phyloP scores from a whole-genome alignment of 2,329 filamentous ascomycete genomes.

The Lecanicillium sp. region DNA sequence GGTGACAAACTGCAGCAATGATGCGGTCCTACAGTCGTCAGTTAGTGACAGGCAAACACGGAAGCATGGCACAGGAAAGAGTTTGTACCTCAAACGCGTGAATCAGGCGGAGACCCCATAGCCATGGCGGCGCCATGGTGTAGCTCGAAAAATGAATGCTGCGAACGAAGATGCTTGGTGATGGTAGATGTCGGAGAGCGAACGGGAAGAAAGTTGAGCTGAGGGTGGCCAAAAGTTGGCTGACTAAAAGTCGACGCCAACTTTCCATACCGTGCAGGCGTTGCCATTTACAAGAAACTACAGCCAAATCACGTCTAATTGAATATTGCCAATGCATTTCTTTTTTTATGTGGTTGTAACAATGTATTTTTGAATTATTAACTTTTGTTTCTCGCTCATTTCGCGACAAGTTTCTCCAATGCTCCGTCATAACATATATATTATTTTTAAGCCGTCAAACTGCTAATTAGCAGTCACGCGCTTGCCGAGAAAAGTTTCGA shows the following conservation, averaged over 20 bases:
- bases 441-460: not conserved
- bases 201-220: not conserved
- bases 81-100: slow-evolving; percentile 29
- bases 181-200: not conserved
- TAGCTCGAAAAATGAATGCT: not conserved
- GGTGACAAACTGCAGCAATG: slow-evolving; percentile 24
- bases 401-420: not conserved
- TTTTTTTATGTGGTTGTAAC: too few relatives aligned
- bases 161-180: not conserved
- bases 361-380: too few relatives aligned
- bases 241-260: slow-evolving; percentile 3
- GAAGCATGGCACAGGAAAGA: fast-evolving
- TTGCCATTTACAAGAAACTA: not conserved
- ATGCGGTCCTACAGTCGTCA: slow-evolving; percentile 26
- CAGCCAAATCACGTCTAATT: too few relatives aligned
- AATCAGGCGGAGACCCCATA: slow-evolving; percentile 28
- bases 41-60: not conserved
- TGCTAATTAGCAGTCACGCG: slow-evolving; percentile 16
- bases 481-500: slow-evolving; percentile 29
- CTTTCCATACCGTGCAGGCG: not conserved
- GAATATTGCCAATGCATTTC: too few relatives aligned
- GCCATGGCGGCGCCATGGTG: slow-evolving; percentile 27
- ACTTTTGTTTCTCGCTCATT: not conserved
- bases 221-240: too few relatives aligned
- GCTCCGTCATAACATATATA: not conserved